Evolutionary conservation across 805 yeast species (phyloP).

Genomic region (Ogataea dorogensis): DNA sequence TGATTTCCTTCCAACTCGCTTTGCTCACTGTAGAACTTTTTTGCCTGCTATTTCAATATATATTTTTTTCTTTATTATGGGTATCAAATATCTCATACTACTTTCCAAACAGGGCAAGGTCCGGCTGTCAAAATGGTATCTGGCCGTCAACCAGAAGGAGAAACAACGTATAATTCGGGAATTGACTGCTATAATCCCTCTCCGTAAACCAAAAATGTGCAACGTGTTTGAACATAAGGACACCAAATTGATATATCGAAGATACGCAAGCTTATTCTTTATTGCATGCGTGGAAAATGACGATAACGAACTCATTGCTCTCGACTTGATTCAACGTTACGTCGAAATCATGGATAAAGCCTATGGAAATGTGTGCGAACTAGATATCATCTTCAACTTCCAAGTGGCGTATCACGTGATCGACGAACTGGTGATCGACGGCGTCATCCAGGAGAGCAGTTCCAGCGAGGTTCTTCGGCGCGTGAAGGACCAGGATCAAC

Average conservation of each 20-base stretch:
- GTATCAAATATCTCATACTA: slow-evolving; percentile 73
- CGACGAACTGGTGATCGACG: slow-evolving; percentile 88
- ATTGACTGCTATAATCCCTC: slow-evolving; percentile 77
- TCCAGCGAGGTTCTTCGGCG: slow-evolving; percentile 74
- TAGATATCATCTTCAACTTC: slow-evolving; percentile 95
- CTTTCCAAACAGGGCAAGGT: slow-evolving; percentile 95
- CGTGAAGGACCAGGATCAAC: slow-evolving; percentile 81
- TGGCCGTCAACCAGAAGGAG: slow-evolving; percentile 78
- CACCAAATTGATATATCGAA: slow-evolving; percentile 80
- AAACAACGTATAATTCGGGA: slow-evolving; percentile 82
- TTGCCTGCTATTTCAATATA: slow-evolving; percentile 11
- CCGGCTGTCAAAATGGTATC: slow-evolving; percentile 91
- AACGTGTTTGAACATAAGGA: slow-evolving; percentile 86
- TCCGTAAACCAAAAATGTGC: slow-evolving; percentile 92
- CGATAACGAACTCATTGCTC: slow-evolving; percentile 82
- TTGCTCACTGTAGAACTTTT: slow-evolving; percentile 3
- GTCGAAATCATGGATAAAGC: slow-evolving; percentile 97
- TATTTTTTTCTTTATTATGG: slow-evolving; percentile 43
- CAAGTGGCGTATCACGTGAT: slow-evolving; percentile 89
- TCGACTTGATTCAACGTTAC: slow-evolving; percentile 86
- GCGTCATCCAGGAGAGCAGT: slow-evolving; percentile 80
- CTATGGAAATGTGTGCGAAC: slow-evolving; percentile 93
- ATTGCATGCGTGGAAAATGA: slow-evolving; percentile 79
- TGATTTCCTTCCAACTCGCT: too few species aligned
- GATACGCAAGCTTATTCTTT: slow-evolving; percentile 92